Evolutionary conservation across 345 rosid species (phyloP), one percentile per base, ranked within the genome.

Genomic region (Tarenaya hassleriana): DNA sequence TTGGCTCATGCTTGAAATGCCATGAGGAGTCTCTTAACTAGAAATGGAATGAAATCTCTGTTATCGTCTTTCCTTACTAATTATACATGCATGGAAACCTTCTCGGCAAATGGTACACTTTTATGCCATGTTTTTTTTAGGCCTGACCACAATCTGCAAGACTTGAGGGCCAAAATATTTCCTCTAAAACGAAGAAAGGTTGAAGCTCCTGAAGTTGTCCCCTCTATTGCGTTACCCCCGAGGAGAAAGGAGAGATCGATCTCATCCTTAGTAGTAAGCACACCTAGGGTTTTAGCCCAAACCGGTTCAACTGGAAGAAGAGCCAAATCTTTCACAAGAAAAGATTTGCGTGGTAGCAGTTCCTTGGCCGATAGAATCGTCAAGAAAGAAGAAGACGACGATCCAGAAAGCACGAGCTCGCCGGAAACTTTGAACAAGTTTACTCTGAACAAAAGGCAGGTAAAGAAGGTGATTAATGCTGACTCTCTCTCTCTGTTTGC

Each of bases 201-300:
- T 50, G 67, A 56, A 67, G 78, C 88, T 40, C 69, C 87, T 50
- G 83, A 72, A 66, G 69, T 69, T 41, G 70, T 63, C 19, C 72
- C 83, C 45, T 69, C 77, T 0, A 63, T 71, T 63, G 45, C 76
- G 39, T 56, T 79, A 55, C 52, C 52, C 4, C 66, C 71, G 55
- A 82, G 77, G 71, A 84, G 94, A 67, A 90, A 86, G 69, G 97
- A 84, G 74, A 80, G 94, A 73, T 90, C 95, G 18, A 74, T 90
- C 42, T 84, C 95, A 8, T 82, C 88, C 10, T 69, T 90, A 79
- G 96, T 84, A 34, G 87, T 90, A 53, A 77, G 68, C 58, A 63
- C 83, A 50, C 89, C 89, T 32, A 78, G 63, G 73, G 84, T 74
- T 34, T 79, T 81, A 60, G 56, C 70, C 27, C 78, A 72, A 67